Percentiles rank a stretch among this genome's conserved stretches.
Conservation (phyloP, 495 filamentous ascomycete species). For the Xylaria intraflava region DNA sequence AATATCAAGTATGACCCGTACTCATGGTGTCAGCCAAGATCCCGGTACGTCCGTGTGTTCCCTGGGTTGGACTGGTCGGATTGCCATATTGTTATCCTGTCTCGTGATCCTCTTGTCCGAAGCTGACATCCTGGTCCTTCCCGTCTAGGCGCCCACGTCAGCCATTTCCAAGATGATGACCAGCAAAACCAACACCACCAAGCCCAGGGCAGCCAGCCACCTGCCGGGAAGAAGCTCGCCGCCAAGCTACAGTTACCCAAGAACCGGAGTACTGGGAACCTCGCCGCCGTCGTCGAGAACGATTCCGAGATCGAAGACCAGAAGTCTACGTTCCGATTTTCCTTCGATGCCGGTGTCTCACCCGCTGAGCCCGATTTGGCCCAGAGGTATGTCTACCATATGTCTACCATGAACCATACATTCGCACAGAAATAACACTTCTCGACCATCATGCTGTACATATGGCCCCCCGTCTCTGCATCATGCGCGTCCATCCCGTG, state of each 20-base stretch:
- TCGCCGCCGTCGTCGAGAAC: conserved; percentile 39
- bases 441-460: background rate
- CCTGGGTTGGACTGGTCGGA: background rate
- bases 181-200: conserved; percentile 18
- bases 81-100: background rate
- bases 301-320: conserved; percentile 12
- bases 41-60: conserved; percentile 33
- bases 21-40: conserved; percentile 40
- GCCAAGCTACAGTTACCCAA: conserved; percentile 50
- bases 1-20: conserved; percentile 43
- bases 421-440: background rate
- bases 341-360: conserved; percentile 46
- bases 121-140: conserved; percentile 7
- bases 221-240: conserved; percentile 27
- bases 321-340: conserved; percentile 41
- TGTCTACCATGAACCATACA: background rate
- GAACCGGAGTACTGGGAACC: conserved; percentile 57
- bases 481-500: background rate
- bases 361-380: conserved; percentile 45
- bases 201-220: conserved; percentile 20
- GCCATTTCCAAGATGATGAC: conserved; percentile 29
- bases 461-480: background rate
- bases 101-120: background rate
- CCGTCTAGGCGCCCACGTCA: conserved; percentile 34
- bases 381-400: conserved; percentile 47